Evolutionary conservation across 805 yeast species (phyloP).

Genomic region (Kazachstania bromeliacearum): DNA sequence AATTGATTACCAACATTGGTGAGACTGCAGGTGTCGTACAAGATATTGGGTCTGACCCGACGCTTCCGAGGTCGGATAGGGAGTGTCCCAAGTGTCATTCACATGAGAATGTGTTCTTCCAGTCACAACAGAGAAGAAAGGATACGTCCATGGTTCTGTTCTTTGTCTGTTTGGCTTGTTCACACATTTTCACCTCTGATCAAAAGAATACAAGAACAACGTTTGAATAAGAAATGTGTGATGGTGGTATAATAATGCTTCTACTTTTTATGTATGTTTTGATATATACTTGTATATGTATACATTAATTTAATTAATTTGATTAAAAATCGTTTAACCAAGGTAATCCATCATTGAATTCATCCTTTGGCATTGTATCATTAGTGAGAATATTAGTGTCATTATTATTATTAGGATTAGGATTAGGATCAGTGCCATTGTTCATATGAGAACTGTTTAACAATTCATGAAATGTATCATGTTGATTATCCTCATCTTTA

Average conservation of each 20-base stretch:
- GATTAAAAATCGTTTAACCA: neutral
- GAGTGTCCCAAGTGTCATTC: conserved; percentile 87
- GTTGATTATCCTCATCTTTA: neutral
- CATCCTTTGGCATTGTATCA: neutral
- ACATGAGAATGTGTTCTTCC: conserved; percentile 91
- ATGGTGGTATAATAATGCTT: too few relatives aligned
- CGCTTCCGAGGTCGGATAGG: conserved; percentile 89
- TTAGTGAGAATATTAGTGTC: too few relatives aligned
- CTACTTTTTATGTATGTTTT: too few relatives aligned
- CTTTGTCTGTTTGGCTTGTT: conserved; percentile 84
- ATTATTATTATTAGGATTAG: too few relatives aligned
- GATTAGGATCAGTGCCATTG: too few relatives aligned
- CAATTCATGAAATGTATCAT: too few relatives aligned
- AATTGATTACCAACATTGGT: conserved; percentile 78
- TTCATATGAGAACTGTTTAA: too few relatives aligned
- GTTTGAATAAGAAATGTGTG: conserved; percentile 21
- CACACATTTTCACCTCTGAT: conserved; percentile 46
- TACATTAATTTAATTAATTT: too few relatives aligned
- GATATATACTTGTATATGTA: too few relatives aligned
- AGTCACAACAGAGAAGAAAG: conserved; percentile 87
- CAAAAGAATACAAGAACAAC: conserved; percentile 30
- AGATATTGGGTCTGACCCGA: conserved; percentile 95
- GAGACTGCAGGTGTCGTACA: conserved; percentile 96
- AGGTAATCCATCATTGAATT: neutral
- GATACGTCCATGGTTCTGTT: conserved; percentile 94